phyloP scores from a whole-genome alignment of 140 eudicot genomes.

The Flaveria floridana region DNA sequence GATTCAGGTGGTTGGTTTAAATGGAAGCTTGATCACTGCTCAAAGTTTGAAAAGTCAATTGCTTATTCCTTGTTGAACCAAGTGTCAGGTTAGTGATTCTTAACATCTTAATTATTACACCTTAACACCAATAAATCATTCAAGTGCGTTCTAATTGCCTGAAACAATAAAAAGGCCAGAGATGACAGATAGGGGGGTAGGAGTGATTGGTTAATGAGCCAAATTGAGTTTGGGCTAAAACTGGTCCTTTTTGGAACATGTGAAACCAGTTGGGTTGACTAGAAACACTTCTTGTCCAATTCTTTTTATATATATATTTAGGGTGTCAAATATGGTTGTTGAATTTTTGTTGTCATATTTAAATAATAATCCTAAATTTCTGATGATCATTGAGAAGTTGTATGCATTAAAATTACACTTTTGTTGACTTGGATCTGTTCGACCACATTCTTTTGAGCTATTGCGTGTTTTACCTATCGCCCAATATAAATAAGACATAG shows the following conservation, averaged over 20 bases:
- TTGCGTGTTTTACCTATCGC: not conserved
- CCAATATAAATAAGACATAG: not conserved
- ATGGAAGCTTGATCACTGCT: conserved; percentile 63
- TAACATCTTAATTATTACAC: conserved; percentile 2
- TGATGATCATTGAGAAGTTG: not conserved
- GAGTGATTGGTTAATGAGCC: not conserved
- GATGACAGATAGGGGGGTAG: not conserved
- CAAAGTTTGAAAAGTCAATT: conserved; percentile 68
- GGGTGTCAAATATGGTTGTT: not conserved
- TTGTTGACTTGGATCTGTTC: not conserved
- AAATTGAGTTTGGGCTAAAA: not conserved
- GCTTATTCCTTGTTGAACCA: conserved; percentile 83
- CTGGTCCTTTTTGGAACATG: not conserved
- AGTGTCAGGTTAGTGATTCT: conserved; percentile 69
- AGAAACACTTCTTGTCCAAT: not conserved
- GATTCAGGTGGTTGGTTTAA: conserved; percentile 57
- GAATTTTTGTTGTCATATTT: not conserved
- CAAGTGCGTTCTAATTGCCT: conserved; percentile 4
- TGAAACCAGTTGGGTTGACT: not conserved
- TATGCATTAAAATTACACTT: not conserved
- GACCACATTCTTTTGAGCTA: not conserved
- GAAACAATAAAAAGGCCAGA: not conserved
- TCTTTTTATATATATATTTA: not conserved
- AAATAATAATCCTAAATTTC: not conserved
- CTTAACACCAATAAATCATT: conserved; percentile 7